A percentile compares a stretch with the other conserved stretches of the same genome.
phyloP scores from a whole-genome alignment of 306 rosid genomes.

The Prunus mira region DNA sequence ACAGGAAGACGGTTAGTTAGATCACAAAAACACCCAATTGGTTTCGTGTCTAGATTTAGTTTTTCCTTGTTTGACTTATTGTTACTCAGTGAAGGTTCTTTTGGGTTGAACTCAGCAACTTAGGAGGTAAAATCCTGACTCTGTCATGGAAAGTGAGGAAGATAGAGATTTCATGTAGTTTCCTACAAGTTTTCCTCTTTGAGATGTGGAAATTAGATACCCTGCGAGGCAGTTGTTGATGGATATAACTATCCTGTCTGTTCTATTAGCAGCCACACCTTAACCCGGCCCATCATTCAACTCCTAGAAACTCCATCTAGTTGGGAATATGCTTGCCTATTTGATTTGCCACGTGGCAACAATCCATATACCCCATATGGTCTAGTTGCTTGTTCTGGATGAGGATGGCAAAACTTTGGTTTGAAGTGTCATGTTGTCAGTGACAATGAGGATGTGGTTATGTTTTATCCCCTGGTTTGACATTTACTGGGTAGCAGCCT shows the following conservation, averaged over 20 bases:
- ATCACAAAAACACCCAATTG: not conserved
- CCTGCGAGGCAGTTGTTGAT: not conserved
- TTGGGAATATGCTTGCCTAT: not conserved
- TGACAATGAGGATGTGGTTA: constrained; percentile 5
- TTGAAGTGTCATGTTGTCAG: not conserved
- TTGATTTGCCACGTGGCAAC: not conserved
- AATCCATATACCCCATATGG: not conserved
- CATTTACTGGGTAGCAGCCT: not conserved
- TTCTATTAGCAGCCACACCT: not conserved
- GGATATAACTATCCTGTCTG: not conserved
- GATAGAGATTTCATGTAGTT: not conserved
- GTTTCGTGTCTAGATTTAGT: not conserved
- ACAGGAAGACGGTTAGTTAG: not conserved
- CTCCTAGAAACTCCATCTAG: not conserved
- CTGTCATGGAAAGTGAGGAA: not conserved
- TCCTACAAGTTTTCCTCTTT: not conserved
- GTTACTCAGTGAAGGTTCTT: not conserved
- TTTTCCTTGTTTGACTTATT: constrained; percentile 4
- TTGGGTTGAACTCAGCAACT: not conserved
- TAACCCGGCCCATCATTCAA: constrained; percentile 6
- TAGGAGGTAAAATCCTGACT: not conserved
- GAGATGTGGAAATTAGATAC: not conserved
- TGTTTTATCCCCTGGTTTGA: not conserved
- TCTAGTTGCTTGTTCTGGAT: not conserved
- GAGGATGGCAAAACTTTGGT: not conserved